Conservation (phyloP, 2,329 filamentous ascomycete genomes). For the Penicillium sclerotiorum region DNA sequence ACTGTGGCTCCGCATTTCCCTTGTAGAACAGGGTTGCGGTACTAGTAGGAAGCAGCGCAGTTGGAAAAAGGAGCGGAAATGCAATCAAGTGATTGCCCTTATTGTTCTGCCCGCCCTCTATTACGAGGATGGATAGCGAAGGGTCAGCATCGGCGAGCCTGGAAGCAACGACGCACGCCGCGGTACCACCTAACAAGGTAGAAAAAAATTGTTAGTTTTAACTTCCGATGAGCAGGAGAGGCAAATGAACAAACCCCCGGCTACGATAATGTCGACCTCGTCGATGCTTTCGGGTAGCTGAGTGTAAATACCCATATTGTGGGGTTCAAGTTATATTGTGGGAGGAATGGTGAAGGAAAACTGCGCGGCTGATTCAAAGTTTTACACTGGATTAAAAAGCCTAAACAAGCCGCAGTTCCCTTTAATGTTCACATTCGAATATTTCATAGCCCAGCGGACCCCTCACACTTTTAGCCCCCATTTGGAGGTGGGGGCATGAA, state of each 20-base stretch:
- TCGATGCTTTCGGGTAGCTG: conserved; percentile 1
- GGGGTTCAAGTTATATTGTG: too few relatives aligned
- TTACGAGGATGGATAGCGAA: neutral
- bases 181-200: neutral
- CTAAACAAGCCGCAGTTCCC: too few relatives aligned
- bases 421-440: too few relatives aligned
- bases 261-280: conserved; percentile 4
- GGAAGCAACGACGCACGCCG: conserved; percentile 2
- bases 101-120: conserved; percentile 5
- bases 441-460: too few relatives aligned
- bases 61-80: conserved; percentile 2
- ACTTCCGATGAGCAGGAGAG: neutral
- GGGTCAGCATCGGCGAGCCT: conserved; percentile 1
- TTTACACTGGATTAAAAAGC: too few relatives aligned
- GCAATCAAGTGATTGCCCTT: conserved; percentile 2
- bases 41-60: conserved; percentile 2
- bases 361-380: too few relatives aligned
- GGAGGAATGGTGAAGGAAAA: too few relatives aligned
- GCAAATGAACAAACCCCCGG: neutral
- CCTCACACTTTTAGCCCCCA: too few relatives aligned
- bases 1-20: conserved; percentile 4
- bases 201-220: neutral
- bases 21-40: conserved; percentile 1
- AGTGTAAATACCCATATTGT: conserved; percentile 3
- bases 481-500: too few relatives aligned